These are phyloP conservation scores for Saccharum spontaneum DNA, from an alignment of 176 grass and related monocot species.

Conservation along the genomic window DNA sequence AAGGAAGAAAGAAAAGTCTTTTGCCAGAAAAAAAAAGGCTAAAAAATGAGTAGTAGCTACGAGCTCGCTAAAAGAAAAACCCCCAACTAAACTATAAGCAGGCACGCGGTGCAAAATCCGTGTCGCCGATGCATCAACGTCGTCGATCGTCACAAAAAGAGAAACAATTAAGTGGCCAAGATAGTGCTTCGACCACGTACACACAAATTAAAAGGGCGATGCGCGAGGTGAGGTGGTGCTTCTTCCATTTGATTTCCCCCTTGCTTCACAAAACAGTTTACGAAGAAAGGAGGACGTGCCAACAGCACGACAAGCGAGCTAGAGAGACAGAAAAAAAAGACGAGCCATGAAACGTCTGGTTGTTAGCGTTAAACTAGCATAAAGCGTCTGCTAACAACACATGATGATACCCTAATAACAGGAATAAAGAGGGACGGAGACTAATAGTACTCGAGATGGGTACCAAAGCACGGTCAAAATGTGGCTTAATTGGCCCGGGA, in stretches of 20 bases:
- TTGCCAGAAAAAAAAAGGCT: not conserved
- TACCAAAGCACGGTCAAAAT: conserved; percentile 32
- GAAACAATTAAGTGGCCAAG: conserved; percentile 23
- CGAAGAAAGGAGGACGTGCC: conserved; percentile 37
- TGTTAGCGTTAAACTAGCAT: not conserved
- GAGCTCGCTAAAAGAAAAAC: not conserved
- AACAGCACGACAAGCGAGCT: conserved; percentile 28
- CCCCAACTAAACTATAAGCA: not conserved
- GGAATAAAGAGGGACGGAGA: conserved; percentile 30
- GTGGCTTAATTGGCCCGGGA: conserved; percentile 27
- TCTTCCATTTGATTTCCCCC: not conserved
- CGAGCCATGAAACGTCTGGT: conserved; percentile 6
- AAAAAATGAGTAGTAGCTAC: not conserved
- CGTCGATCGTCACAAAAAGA: conserved; percentile 16
- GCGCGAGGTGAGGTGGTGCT: not conserved
- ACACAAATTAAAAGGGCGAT: not conserved
- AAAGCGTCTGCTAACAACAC: not conserved
- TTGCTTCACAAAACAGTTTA: conserved; percentile 49
- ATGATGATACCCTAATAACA: not conserved
- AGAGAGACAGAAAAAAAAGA: not conserved
- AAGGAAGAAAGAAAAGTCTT: not conserved
- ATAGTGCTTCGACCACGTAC: conserved; percentile 20
- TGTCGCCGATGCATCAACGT: conserved; percentile 26
- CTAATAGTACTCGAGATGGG: not conserved
- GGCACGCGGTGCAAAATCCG: not conserved